Base-by-base conservation (phyloP, 1,139 yeast genomes). In the Hemisphaericaspora subhashii region DNA sequence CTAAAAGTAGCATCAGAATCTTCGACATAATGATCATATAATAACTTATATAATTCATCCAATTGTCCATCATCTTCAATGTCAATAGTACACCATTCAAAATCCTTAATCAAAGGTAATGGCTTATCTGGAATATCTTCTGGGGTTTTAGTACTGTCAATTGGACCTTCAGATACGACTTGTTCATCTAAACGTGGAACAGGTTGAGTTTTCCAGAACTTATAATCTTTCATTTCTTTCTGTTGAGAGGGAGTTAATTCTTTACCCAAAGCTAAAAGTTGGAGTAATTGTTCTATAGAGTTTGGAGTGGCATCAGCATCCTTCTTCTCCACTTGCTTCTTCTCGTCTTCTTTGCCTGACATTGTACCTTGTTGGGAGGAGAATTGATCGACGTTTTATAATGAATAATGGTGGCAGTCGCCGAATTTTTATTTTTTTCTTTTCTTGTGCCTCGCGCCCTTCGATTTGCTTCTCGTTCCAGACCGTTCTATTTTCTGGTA, bases 151-250 rank as follows among this genome's bases (percentile, higher is more conserved):
- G 52, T 41, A 29, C 54, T 48, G 50, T 89, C 95, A 51, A 92
- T 88, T 13, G 96, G 95, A 0, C 98, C 98, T 54, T 89, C 96
- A 14, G 68, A 55, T 10, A 68, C 74, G 35, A 86, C 71, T 39
- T 68, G 58, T 53, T 83, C 92, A 56, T 85, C 86, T 46, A 89
- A 81, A 20, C 74, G 71, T 4, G 90, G 78, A 14, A 94, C 98
- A 0, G 98, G 98, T 62, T 92, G 99, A 6, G 98, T 94, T 57
- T 86, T 86, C 99, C 99, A 92, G 64, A 92, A 92, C 65, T 87
- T 88, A 69, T 90, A 88, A 55, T 89, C 95, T 39, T 86, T 81
- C 89, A 90, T 88, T 25, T 83, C 79, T 40, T 67, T 68, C 49
- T 74, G 69, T 58, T 82, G 83, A 28, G 74, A 68, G 29, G 74